Base-by-base conservation (phyloP, 2,329 filamentous ascomycete genomes). In the Colletotrichum karsti region DNA sequence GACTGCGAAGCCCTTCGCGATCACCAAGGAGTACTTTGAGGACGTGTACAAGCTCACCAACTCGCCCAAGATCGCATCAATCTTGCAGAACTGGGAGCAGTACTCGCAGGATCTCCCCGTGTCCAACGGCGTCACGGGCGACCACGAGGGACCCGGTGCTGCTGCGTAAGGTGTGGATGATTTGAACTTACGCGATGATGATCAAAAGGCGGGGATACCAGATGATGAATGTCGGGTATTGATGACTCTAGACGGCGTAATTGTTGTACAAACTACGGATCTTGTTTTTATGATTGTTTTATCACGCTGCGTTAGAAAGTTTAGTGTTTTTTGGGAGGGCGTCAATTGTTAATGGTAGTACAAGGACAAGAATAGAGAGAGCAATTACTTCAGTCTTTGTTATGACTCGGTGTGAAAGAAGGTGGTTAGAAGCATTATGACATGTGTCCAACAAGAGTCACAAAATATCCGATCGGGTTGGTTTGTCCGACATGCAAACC, bases 1-100 rank as follows among this genome's bases (percentile, higher is more conserved):
- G 73, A 99, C 96, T 63, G 96, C 96, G 66, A 91, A 91, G 82
- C 96, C 96, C 15, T 99, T 99, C 79, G 94, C 94, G 80, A 86
- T 99, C 72, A 97, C 94, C 62, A 97, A 95, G 88, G 96, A 98
- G 84, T 99, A 99, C 85, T 99, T 99, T 82, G 95, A 99, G 87
- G 96, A 98, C 77, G 97, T 99, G 56, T 98, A 98, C 84, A 90
- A 90, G 75, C 83, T 99, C 78, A 99, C 96, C 61, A 98, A 97
- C 83, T 90, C 88, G 67, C 89, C 89, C 72, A 88, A 91, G 81
- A 94, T 95, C 77, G 92, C 90, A 46, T 88, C 92, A 66, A 91
- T 95, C 70, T 80, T 98, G 79, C 93, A 94, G 73, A 97, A 98
- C 84, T 94, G 92, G 92, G 92, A 93, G 55, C 91, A 90, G 80